phyloP scores from a whole-genome alignment of 257 asterid genomes.

The Petrea volubilis region DNA sequence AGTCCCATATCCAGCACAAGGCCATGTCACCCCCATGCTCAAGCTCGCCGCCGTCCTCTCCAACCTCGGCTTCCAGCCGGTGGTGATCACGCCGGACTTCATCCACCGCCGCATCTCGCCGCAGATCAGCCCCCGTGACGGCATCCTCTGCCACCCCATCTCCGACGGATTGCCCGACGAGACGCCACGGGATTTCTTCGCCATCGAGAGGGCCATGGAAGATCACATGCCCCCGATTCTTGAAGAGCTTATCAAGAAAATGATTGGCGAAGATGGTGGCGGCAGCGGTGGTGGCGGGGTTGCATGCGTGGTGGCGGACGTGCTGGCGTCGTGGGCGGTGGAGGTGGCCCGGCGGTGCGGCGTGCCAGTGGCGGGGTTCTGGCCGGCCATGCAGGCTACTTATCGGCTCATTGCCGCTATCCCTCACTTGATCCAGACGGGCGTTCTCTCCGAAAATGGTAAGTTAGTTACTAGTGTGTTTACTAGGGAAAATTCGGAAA shows the following conservation, averaged over 20 bases:
- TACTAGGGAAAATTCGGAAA: too few relatives aligned
- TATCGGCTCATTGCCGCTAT: constrained; percentile 55
- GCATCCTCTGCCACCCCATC: constrained; percentile 41
- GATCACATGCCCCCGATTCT: constrained; percentile 54
- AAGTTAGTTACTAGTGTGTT: too few relatives aligned
- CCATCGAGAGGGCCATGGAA: constrained; percentile 77
- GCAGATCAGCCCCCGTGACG: constrained; percentile 28
- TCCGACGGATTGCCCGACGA: constrained; percentile 44
- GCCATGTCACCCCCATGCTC: constrained; percentile 86
- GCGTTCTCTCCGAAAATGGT: constrained; percentile 63
- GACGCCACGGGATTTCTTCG: constrained; percentile 48
- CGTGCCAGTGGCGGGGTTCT: constrained; percentile 63
- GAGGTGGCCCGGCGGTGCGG: constrained; percentile 50
- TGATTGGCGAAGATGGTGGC: background rate
- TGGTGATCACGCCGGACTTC: constrained; percentile 61
- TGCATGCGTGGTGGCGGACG: constrained; percentile 61
- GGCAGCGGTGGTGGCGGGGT: too few relatives aligned
- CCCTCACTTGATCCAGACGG: constrained; percentile 51
- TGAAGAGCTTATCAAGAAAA: constrained; percentile 24
- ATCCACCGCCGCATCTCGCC: constrained; percentile 55
- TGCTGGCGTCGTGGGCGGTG: constrained; percentile 74
- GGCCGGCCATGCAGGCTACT: constrained; percentile 84
- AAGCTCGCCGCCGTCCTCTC: constrained; percentile 55
- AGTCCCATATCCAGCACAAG: constrained; percentile 88
- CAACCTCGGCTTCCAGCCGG: constrained; percentile 45